Conservation (phyloP, 352 stramenopile genomes). For the Salisapilia sapeloensis region DNA sequence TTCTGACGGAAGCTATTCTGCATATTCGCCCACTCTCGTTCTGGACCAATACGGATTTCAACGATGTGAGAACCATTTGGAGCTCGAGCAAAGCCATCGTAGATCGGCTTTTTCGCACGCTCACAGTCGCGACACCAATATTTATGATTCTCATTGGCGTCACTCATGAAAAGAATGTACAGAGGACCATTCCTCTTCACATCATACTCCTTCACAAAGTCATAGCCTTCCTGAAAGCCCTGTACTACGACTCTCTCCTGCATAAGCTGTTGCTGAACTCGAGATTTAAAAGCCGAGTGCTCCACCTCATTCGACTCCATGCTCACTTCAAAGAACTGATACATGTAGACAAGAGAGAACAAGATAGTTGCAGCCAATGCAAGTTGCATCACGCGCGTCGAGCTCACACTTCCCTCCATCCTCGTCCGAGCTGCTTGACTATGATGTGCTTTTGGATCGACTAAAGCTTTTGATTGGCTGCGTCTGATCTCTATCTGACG, state of each 20-base stretch:
- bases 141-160: conserved; percentile 39
- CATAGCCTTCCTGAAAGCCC: conserved; percentile 50
- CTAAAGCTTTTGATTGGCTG: too few species aligned
- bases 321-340: conserved; percentile 33
- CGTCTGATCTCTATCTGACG: too few species aligned
- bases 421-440: too few species aligned
- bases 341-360: conserved; percentile 55
- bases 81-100: conserved; percentile 36
- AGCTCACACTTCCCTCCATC: too few species aligned
- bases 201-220: conserved; percentile 64
- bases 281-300: too few species aligned
- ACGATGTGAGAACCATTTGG: conserved; percentile 38
- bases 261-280: conserved; percentile 17
- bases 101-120: conserved; percentile 30
- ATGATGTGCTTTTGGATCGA: too few species aligned
- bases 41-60: conserved; percentile 43
- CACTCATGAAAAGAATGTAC: conserved; percentile 66
- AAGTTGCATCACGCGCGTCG: conserved; percentile 59
- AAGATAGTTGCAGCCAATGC: conserved; percentile 29
- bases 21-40: conserved; percentile 48
- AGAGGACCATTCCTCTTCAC: conserved; percentile 36
- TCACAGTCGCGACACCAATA: conserved; percentile 68
- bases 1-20: conserved; percentile 65
- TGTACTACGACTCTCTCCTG: conserved; percentile 45
- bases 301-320: conserved; percentile 10